Evolutionary conservation across 2,329 filamentous ascomycete genomes (phyloP), one percentile per base, ranked within the genome.

Genomic region (Coniella vitis): DNA sequence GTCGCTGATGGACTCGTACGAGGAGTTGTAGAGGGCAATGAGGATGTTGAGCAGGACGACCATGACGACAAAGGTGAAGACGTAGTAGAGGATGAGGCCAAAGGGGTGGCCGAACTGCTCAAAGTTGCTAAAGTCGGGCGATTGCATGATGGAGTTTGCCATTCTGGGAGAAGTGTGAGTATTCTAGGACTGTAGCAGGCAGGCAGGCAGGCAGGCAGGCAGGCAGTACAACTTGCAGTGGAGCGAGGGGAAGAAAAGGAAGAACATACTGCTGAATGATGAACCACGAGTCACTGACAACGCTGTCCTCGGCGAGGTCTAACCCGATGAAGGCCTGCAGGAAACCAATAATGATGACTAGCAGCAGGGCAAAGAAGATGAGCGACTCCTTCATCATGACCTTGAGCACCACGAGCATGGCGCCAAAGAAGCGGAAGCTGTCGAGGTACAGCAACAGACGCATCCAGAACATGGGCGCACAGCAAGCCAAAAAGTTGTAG

Each of bases 51-150:
- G 80, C 21, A 97, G 74, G 49, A 98, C 70, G 20, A 81, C 90
- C 86, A 95, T 96, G 60, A 98, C 87, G 35, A 97, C 84, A 61
- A 98, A 98, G 16, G 91, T 95, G 67, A 96, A 98, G 63, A 94
- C 80, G 71, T 98, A 98, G 72, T 98, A 98, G 9, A 98, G 83
- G 29, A 96, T 87, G 44, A 95, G 79, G 8, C 93, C 93, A 64
- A 96, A 98, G 0, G 93, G 93, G 12, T 87, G 90, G 19, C 86
- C 87, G 63, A 97, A 98, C 20, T 84, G 78, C 56, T 96, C 90
- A 61, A 97, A 97, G 1, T 85, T 87, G 4, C 68, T 74, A 59
- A 98, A 97, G 56, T 97, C 90, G 0, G 93, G 93, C 43, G 83
- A 87, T 63, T 90, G 86, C 83, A 98, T 89, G 47, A 98, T 78